Conservation (phyloP, 176 grass and related monocot genomes). For the Metroxylon sagu region DNA sequence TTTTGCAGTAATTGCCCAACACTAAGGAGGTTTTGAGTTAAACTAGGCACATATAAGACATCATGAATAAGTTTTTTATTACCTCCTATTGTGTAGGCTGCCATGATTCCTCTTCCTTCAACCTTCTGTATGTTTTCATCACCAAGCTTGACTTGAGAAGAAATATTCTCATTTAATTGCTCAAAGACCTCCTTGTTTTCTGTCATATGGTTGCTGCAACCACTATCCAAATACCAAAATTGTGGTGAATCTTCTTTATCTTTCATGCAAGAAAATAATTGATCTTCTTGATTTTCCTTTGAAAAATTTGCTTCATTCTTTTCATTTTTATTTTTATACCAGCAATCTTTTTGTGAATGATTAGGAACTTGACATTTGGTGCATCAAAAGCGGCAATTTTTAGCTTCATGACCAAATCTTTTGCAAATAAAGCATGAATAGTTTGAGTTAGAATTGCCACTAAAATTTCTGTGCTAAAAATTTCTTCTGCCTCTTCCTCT, state of each 20-base stretch:
- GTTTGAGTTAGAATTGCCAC: not conserved
- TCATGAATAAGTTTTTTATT: not conserved
- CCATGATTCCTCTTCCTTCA: constrained; percentile 12
- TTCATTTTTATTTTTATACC: not conserved
- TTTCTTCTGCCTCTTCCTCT: not conserved
- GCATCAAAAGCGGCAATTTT: not conserved
- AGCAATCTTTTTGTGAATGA: too few relatives aligned
- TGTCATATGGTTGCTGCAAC: constrained; percentile 12
- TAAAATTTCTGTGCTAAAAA: not conserved
- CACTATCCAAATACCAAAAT: constrained; percentile 14
- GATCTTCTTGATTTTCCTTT: not conserved
- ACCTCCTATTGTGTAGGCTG: not conserved
- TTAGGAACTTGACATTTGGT: too few relatives aligned
- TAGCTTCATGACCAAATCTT: not conserved
- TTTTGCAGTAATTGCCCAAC: constrained; percentile 1
- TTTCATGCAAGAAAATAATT: not conserved
- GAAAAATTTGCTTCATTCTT: constrained; percentile 1
- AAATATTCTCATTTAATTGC: not conserved
- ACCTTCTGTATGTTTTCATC: constrained; percentile 1
- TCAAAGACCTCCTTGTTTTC: not conserved
- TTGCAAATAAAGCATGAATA: not conserved
- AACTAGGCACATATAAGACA: constrained; percentile 11
- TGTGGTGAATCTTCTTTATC: not conserved
- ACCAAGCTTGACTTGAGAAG: not conserved
- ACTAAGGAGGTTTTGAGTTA: constrained; percentile 11